Evolutionary conservation across 2,329 filamentous ascomycete species (phyloP).

Genomic region (Podosphaera xanthii): DNA sequence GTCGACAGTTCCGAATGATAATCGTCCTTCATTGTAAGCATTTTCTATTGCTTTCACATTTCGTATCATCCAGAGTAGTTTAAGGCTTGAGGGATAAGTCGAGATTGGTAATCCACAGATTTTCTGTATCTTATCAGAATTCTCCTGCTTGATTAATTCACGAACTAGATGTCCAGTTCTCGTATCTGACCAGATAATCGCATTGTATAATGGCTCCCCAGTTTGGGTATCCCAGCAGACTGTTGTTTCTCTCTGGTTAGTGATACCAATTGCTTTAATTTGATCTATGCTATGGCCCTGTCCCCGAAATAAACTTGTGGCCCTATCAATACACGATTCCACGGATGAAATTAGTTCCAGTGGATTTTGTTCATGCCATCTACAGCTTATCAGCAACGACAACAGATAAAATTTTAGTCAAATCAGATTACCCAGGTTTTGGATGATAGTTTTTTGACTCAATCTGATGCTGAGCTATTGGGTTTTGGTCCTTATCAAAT

Average conservation of each 20-base stretch:
- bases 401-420: neutral
- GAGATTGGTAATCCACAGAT: conserved; percentile 59
- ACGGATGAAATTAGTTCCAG: conserved; percentile 51
- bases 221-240: conserved; percentile 60
- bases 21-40: conserved; percentile 46
- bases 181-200: conserved; percentile 74
- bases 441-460: conserved; percentile 74
- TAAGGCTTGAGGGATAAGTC: conserved; percentile 60
- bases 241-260: conserved; percentile 66
- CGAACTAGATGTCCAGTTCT: conserved; percentile 48
- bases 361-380: conserved; percentile 73
- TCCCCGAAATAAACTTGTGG: conserved; percentile 43
- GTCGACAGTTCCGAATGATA: conserved; percentile 64
- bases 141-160: conserved; percentile 42
- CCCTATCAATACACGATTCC: conserved; percentile 52
- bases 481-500: conserved; percentile 58
- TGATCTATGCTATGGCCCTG: conserved; percentile 42
- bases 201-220: conserved; percentile 56
- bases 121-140: conserved; percentile 40
- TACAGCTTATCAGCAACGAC: conserved; percentile 17
- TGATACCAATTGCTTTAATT: conserved; percentile 52
- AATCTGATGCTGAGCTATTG: conserved; percentile 63
- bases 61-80: conserved; percentile 54
- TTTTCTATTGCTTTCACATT: conserved; percentile 42
- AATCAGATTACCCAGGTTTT: conserved; percentile 51